These are phyloP conservation scores for Fonsecaea pedrosoi DNA, from an alignment of 2,329 filamentous ascomycete species.

Conservation along the genomic window DNA sequence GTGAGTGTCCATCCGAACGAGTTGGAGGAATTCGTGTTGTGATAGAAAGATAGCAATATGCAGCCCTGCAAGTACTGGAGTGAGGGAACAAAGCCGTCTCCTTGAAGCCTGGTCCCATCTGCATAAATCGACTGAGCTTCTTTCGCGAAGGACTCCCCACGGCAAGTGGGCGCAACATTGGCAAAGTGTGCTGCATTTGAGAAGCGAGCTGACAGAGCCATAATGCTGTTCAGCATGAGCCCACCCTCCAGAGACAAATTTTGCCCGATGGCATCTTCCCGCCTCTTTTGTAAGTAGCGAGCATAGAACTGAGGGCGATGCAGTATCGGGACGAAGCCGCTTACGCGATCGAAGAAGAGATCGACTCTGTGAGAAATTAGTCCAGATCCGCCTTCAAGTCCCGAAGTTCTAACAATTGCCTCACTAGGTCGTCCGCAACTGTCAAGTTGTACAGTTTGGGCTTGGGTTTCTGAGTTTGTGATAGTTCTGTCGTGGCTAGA, in stretches of 20 bases:
- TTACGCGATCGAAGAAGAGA: conserved; percentile 11
- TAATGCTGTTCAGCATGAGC: conserved; percentile 14
- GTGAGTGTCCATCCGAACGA: conserved; percentile 80
- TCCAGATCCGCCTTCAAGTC: background rate
- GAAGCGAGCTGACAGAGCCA: conserved; percentile 13
- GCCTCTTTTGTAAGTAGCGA: background rate
- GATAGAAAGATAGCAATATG: conserved; percentile 12
- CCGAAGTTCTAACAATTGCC: background rate
- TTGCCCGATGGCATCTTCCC: background rate
- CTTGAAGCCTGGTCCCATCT: conserved; percentile 10
- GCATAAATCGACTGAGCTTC: conserved; percentile 15
- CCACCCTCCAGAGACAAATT: background rate
- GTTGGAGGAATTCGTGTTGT: background rate
- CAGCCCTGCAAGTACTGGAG: conserved; percentile 19
- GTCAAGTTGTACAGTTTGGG: background rate
- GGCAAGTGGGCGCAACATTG: background rate
- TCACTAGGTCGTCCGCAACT: background rate
- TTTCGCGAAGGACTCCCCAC: conserved; percentile 8
- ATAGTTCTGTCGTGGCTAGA: background rate
- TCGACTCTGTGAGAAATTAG: conserved; percentile 4
- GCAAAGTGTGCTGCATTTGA: background rate
- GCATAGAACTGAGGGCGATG: conserved; percentile 13
- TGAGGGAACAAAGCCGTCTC: background rate
- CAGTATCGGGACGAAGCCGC: conserved; percentile 11
- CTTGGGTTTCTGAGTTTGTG: background rate